phyloP scores from a whole-genome alignment of 257 asterid species.

The Forsythia suspensa region DNA sequence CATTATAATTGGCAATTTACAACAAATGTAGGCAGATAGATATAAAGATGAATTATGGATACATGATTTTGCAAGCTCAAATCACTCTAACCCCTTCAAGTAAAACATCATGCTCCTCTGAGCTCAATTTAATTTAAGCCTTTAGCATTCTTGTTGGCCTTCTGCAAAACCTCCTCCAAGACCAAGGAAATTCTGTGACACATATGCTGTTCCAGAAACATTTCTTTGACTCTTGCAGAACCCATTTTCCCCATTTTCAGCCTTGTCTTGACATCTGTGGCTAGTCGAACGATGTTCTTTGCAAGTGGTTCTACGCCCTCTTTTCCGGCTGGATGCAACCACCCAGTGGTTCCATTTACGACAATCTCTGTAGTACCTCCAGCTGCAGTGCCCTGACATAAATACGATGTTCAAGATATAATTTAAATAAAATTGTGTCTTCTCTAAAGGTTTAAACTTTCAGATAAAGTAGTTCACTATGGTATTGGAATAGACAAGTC shows the following conservation, averaged over 20 bases:
- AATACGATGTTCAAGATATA: neutral
- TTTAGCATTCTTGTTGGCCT: neutral
- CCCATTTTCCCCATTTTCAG: constrained; percentile 76
- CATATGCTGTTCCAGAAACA: constrained; percentile 85
- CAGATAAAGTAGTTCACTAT: neutral
- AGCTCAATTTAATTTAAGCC: neutral
- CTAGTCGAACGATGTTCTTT: constrained; percentile 62
- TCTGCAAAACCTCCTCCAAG: constrained; percentile 51
- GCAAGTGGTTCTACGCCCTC: constrained; percentile 85
- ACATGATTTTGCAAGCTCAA: neutral
- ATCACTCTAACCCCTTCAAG: neutral
- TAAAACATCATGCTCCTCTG: neutral
- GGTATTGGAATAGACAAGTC: no score
- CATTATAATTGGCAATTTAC: no score
- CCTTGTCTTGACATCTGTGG: constrained; percentile 60
- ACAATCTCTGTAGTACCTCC: constrained; percentile 95
- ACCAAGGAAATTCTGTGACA: constrained; percentile 67
- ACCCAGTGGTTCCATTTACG: constrained; percentile 75
- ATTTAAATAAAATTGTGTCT: no score
- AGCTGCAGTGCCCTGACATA: constrained; percentile 87
- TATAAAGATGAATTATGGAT: neutral
- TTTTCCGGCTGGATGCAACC: constrained; percentile 89
- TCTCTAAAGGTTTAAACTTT: no score
- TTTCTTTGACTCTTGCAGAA: constrained; percentile 58
- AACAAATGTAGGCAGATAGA: neutral